Base-by-base conservation (phyloP, 164 flowering plant genomes). In the Annona cherimola region DNA sequence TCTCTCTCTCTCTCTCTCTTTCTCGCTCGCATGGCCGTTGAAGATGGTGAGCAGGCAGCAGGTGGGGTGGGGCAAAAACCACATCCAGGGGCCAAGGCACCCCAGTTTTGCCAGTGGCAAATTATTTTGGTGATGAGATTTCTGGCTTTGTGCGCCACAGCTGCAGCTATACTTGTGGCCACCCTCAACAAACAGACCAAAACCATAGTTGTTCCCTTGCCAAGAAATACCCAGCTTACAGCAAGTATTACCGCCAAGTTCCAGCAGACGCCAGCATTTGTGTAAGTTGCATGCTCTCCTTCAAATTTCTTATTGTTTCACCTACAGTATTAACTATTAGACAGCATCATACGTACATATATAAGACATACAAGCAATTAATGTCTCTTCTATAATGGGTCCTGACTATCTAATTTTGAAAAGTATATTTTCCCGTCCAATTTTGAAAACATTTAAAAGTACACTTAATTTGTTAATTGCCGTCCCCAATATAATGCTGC, bases 101-200 rank as follows among this genome's bases (percentile, higher is more conserved):
- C 65, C 2, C 26, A 12, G 35, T 26, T 26, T 26, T 26, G 35
- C 35, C 35, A 1, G 69, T 69, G 76, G 83, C 66, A 74, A 4
- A 1, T 81, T 19, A 8, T 83, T 26, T 26, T 26, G 75, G 45
- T 74, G 45, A 61, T 89, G 64, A 88, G 96, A 75, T 14, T 84
- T n/a, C 68, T 87, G 42, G 90, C 93, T 12, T 79, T 88, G 26
- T 35, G 76, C 40, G 93, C 90, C 8, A 86, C 94, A 0, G 77
- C 80, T 0, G 44, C 88, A 0, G 98, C 98, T 9, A 83, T 94
- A 7, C 45, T 90, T 20, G 88, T 92, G 12, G 90, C 89, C 96
- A 88, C 84, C 1, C 83, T 89, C 45, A 90, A 87, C 84, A 88
- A 86, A 74, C 78, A 93, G 66, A 86, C 86, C 64, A 87, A 82